A percentile compares a stretch with the other conserved stretches of the same genome.
phyloP scores from a whole-genome alignment of 805 yeast genomes.

The Lachancea lanzarotensis region DNA sequence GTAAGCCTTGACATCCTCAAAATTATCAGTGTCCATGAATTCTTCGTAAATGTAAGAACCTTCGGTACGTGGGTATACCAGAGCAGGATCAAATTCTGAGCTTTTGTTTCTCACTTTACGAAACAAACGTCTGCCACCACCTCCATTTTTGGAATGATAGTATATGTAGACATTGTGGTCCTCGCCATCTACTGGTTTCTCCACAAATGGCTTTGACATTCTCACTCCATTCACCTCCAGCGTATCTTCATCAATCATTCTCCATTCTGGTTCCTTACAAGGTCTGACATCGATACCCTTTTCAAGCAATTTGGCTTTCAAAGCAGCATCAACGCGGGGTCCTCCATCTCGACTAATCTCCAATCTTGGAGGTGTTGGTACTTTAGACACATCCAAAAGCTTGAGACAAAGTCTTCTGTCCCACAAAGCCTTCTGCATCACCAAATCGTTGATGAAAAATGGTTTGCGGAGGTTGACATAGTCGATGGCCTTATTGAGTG shows the following conservation, averaged over 20 bases:
- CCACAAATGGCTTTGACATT: constrained; percentile 88
- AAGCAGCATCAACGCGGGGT: constrained; percentile 68
- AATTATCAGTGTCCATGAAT: constrained; percentile 96
- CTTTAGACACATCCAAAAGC: constrained; percentile 71
- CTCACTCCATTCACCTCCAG: constrained; percentile 64
- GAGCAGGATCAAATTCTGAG: constrained; percentile 85
- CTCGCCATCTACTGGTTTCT: constrained; percentile 98
- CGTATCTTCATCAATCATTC: constrained; percentile 84
- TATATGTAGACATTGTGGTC: constrained; percentile 95
- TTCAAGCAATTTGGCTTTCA: constrained; percentile 50
- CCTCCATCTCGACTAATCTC: constrained; percentile 97
- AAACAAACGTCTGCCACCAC: constrained; percentile 93
- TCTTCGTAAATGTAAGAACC: constrained; percentile 91
- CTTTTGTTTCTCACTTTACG: constrained; percentile 96
- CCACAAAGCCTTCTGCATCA: constrained; percentile 94
- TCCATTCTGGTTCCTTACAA: constrained; percentile 67
- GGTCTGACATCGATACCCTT: constrained; percentile 48
- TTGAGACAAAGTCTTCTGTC: constrained; percentile 85
- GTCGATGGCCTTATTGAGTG: constrained; percentile 88
- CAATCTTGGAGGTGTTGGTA: constrained; percentile 82
- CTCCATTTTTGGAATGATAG: constrained; percentile 83
- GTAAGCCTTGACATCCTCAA: constrained; percentile 97
- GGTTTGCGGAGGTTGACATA: constrained; percentile 90
- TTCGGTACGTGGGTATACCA: constrained; percentile 68
- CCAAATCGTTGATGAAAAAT: constrained; percentile 77